These are phyloP conservation scores for Fragaria ananassa DNA, from an alignment of 306 rosid genomes.

Conservation along the genomic window DNA sequence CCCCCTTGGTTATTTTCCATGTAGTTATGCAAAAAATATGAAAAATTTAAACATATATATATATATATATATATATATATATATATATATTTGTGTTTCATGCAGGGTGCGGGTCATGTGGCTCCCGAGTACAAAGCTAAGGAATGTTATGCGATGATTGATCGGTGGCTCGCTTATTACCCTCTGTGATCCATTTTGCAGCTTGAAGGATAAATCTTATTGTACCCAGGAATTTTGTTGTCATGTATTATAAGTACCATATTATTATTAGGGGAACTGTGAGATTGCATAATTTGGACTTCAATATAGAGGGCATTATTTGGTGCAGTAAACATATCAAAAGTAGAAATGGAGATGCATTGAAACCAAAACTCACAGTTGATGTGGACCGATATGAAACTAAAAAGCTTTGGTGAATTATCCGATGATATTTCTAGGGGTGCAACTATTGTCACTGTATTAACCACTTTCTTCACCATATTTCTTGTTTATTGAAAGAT, in stretches of 20 bases:
- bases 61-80: no score
- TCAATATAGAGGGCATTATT: neutral
- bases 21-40: neutral
- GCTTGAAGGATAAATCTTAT: neutral
- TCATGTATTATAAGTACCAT: neutral
- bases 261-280: neutral
- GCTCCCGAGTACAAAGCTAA: constrained; percentile 30
- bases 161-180: constrained; percentile 28
- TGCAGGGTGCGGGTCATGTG: constrained; percentile 30
- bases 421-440: no score
- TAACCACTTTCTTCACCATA: no score
- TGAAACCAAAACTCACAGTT: neutral
- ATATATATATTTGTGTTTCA: neutral
- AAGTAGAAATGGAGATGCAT: neutral
- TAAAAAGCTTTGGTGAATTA: no score
- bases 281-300: neutral
- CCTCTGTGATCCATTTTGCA: constrained; percentile 18
- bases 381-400: no score
- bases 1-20: neutral
- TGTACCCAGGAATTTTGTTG: neutral
- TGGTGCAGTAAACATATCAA: neutral
- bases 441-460: no score
- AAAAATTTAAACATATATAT: neutral
- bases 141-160: constrained; percentile 25
- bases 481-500: no score